phyloP scores from a whole-genome alignment of 768 basidiomycete genomes.

The Psilocybe azurescens region DNA sequence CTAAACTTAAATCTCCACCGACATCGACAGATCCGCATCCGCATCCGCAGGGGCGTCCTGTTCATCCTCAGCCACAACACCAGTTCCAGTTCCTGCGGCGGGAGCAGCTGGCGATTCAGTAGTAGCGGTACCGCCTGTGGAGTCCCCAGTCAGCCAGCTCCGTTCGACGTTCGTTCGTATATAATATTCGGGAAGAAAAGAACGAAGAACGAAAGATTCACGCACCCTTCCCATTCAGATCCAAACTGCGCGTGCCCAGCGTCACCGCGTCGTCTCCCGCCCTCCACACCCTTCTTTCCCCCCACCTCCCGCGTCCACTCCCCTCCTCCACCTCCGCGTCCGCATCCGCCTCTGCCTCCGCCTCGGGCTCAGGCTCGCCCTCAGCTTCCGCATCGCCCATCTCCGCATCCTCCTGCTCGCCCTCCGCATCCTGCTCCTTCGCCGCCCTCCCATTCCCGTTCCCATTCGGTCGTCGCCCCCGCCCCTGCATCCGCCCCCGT shows the following conservation, averaged over 20 bases:
- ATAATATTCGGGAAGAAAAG: not conserved
- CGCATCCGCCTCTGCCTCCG: not conserved
- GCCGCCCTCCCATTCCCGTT: not conserved
- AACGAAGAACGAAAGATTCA: not conserved
- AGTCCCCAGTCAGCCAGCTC: too few relatives aligned
- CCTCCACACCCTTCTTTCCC: not conserved
- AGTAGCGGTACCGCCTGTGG: not conserved
- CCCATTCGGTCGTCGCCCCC: not conserved
- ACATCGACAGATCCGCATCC: slow-evolving; percentile 47
- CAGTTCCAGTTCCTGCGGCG: not conserved
- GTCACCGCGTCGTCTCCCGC: slow-evolving; percentile 19
- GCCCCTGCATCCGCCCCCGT: not conserved
- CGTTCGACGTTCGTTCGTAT: slow-evolving; percentile 2
- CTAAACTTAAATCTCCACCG: slow-evolving; percentile 21
- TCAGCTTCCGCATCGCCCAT: not conserved
- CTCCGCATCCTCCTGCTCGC: not conserved
- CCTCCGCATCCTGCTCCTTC: slow-evolving; percentile 22
- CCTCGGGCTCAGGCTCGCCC: slow-evolving; percentile 26
- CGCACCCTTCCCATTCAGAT: slow-evolving; percentile 39
- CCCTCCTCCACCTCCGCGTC: not conserved
- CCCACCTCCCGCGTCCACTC: not conserved
- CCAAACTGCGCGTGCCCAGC: slow-evolving; percentile 34
- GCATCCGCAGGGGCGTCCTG: slow-evolving; percentile 34
- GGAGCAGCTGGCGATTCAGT: not conserved
- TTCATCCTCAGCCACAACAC: slow-evolving; percentile 19